Evolutionary conservation across 768 basidiomycete genomes (phyloP).

Genomic region (Leccinum variicolor): DNA sequence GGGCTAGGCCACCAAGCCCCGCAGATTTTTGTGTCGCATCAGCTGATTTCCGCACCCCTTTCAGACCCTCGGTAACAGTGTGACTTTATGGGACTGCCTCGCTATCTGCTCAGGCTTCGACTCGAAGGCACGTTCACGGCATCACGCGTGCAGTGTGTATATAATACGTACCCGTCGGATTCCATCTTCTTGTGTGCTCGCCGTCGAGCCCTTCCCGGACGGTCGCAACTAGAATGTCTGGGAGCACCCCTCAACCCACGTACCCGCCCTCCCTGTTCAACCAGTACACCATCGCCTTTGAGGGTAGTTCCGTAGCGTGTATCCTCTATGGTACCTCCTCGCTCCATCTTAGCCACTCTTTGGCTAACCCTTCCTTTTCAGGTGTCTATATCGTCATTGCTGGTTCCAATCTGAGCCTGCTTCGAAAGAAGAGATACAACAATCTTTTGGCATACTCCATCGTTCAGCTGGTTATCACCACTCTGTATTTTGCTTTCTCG

Average conservation of each 20-base stretch:
- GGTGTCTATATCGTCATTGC: slow-evolving; percentile 16
- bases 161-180: neutral
- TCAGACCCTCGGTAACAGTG: neutral
- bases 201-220: neutral
- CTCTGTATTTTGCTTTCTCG: slow-evolving; percentile 17
- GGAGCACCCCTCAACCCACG: neutral
- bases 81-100: neutral
- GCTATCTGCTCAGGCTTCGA: slow-evolving; percentile 1
- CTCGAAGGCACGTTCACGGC: slow-evolving; percentile 3
- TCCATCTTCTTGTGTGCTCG: neutral
- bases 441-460: slow-evolving; percentile 12
- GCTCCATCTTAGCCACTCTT: no score
- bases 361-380: neutral
- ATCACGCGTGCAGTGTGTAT: neutral
- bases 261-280: slow-evolving; percentile 12
- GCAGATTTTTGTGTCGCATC: neutral
- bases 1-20: neutral
- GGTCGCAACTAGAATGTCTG: slow-evolving; percentile 12
- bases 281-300: slow-evolving; percentile 20
- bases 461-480: slow-evolving; percentile 18
- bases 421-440: slow-evolving; percentile 14
- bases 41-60: neutral
- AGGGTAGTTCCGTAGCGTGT: slow-evolving; percentile 18
- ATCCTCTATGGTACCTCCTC: slow-evolving; percentile 16
- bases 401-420: slow-evolving; percentile 10